Percentiles rank a stretch among this genome's conserved stretches.
Evolutionary conservation across 441 rosid genomes (phyloP).

Genomic region (Manihot esculenta): DNA sequence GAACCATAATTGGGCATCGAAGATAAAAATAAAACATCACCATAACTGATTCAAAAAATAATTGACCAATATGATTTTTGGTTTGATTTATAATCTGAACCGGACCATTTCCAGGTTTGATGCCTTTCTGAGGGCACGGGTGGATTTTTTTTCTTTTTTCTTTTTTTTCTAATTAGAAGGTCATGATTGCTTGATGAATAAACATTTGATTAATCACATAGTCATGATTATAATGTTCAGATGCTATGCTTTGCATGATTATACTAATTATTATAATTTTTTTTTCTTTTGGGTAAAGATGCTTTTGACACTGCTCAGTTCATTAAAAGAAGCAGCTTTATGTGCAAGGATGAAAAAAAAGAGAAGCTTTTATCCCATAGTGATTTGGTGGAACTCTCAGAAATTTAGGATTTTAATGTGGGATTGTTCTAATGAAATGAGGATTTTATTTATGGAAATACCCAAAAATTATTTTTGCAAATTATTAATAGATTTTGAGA

Average conservation of each 20-base stretch:
- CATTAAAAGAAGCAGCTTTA: neutral
- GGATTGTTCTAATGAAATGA: too few species aligned
- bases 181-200: constrained; percentile 19
- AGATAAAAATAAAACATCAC: too few species aligned
- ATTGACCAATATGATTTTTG: too few species aligned
- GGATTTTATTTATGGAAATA: too few species aligned
- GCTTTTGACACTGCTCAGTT: neutral
- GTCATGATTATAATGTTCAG: neutral
- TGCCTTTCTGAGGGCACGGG: neutral
- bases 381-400: neutral
- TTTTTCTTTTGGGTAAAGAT: neutral
- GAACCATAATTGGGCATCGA: too few species aligned
- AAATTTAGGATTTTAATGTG: too few species aligned
- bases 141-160: neutral
- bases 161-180: neutral
- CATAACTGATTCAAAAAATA: too few species aligned
- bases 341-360: too few species aligned
- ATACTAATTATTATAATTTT: neutral
- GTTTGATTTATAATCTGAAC: too few species aligned
- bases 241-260: neutral
- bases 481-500: too few species aligned
- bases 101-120: too few species aligned
- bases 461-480: too few species aligned
- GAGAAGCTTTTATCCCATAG: neutral
- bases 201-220: neutral